Evolutionary conservation across 768 basidiomycete species (phyloP).

Genomic region (Leucogyrophana mollusca): DNA sequence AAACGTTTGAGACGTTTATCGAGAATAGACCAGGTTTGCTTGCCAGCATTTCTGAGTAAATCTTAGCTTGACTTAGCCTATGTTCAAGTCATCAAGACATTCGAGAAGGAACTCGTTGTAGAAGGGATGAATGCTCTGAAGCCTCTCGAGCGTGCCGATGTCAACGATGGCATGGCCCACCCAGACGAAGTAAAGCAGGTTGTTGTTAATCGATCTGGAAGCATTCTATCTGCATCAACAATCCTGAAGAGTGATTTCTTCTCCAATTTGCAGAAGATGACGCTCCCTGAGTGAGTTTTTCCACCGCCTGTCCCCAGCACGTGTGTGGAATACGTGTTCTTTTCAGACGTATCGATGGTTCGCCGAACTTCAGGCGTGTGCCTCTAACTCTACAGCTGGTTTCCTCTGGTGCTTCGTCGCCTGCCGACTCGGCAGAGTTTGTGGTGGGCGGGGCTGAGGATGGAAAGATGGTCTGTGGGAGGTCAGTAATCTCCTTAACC

Average conservation of each 20-base stretch:
- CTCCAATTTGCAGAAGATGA: constrained; percentile 93
- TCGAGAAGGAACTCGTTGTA: constrained; percentile 82
- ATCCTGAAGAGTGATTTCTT: constrained; percentile 97
- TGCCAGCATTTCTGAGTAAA: too few relatives aligned
- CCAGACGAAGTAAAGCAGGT: constrained; percentile 91
- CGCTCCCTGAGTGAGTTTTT: constrained; percentile 78
- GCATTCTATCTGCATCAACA: constrained; percentile 85
- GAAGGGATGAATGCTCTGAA: constrained; percentile 80
- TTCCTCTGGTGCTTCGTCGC: constrained; percentile 22
- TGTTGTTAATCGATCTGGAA: constrained; percentile 81
- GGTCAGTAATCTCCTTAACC: constrained; percentile 38
- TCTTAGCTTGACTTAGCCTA: background rate
- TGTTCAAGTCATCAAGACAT: constrained; percentile 83
- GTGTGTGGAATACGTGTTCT: constrained; percentile 1
- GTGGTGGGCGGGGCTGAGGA: constrained; percentile 34
- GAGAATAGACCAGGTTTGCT: constrained; percentile 75
- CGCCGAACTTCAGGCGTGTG: constrained; percentile 88
- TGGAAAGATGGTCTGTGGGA: constrained; percentile 74
- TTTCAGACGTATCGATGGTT: constrained; percentile 81
- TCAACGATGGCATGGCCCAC: constrained; percentile 67
- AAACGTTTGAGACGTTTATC: constrained; percentile 81
- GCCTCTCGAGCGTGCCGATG: constrained; percentile 73
- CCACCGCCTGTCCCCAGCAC: background rate
- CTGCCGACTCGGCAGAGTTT: constrained; percentile 35
- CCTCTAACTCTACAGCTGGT: constrained; percentile 54